Evolutionary conservation across 2,329 filamentous ascomycete species (phyloP).

Genomic region (Fusarium oligoseptatum): DNA sequence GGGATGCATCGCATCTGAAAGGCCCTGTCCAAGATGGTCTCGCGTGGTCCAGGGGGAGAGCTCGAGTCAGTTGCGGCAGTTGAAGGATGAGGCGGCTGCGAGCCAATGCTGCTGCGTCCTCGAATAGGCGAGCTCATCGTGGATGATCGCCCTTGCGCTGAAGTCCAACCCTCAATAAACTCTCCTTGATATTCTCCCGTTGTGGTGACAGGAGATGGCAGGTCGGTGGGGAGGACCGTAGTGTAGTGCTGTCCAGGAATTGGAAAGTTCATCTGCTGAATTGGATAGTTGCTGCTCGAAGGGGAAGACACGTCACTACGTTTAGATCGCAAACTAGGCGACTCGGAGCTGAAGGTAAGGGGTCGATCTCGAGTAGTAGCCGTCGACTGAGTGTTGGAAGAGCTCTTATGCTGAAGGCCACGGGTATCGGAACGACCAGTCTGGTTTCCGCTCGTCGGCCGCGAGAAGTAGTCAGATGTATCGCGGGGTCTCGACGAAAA

Average conservation of each 20-base stretch:
- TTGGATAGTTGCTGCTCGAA: conserved; percentile 62
- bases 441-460: conserved; percentile 60
- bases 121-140: conserved; percentile 69
- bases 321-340: conserved; percentile 72
- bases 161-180: conserved; percentile 72
- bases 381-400: conserved; percentile 62
- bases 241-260: conserved; percentile 64
- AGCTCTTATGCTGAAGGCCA: conserved; percentile 62
- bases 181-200: conserved; percentile 68
- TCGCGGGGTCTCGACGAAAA: conserved; percentile 61
- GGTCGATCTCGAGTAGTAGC: conserved; percentile 62
- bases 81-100: conserved; percentile 57
- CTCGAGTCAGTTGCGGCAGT: conserved; percentile 57
- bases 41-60: conserved; percentile 67
- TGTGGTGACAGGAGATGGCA: conserved; percentile 68
- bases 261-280: conserved; percentile 54
- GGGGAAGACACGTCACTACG: conserved; percentile 73
- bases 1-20: conserved; percentile 75
- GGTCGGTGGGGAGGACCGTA: conserved; percentile 65
- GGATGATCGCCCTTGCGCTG: conserved; percentile 70
- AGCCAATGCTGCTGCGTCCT: conserved; percentile 67
- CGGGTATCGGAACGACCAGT: conserved; percentile 50
- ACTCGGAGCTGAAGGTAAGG: conserved; percentile 67
- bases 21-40: conserved; percentile 76
- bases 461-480: conserved; percentile 56